These are phyloP conservation scores for Voacanga thouarsii DNA, from an alignment of 257 asterid genomes.

Conservation along the genomic window DNA sequence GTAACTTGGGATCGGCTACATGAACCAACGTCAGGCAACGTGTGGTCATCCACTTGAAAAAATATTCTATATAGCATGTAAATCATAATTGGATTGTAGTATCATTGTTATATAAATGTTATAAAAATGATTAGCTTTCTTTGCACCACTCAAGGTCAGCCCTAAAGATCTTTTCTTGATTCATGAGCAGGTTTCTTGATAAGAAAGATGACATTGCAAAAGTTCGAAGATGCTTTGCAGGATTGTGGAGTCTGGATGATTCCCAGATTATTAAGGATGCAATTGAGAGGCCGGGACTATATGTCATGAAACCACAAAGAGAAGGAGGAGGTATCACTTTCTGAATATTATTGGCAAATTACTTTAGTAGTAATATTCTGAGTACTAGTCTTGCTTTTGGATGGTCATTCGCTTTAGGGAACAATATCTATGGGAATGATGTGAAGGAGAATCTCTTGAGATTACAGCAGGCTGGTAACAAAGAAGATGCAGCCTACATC, in stretches of 20 bases:
- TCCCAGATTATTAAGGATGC: constrained; percentile 62
- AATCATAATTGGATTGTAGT: not conserved
- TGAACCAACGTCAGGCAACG: too few species aligned
- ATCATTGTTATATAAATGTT: not conserved
- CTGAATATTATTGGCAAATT: not conserved
- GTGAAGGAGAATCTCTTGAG: constrained; percentile 58
- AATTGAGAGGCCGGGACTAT: constrained; percentile 65
- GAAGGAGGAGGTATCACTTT: constrained; percentile 92
- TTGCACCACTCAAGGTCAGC: not conserved
- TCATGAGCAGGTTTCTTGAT: constrained; percentile 68
- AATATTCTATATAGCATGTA: not conserved
- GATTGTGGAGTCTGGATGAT: constrained; percentile 91
- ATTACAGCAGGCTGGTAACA: constrained; percentile 60
- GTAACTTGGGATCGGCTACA: too few species aligned
- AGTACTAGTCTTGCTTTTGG: not conserved
- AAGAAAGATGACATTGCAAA: constrained; percentile 79
- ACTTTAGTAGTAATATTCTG: not conserved
- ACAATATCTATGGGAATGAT: constrained; percentile 84
- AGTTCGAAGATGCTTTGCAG: constrained; percentile 90
- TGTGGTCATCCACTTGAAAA: too few species aligned
- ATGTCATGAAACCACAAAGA: constrained; percentile 98
- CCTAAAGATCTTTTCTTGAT: constrained; percentile 7
- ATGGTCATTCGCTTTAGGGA: constrained; percentile 43
- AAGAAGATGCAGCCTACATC: constrained; percentile 85
- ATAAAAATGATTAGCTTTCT: not conserved